Base-by-base conservation (phyloP, 2,329 filamentous ascomycete species). In the Colletotrichum orchidophilum region DNA sequence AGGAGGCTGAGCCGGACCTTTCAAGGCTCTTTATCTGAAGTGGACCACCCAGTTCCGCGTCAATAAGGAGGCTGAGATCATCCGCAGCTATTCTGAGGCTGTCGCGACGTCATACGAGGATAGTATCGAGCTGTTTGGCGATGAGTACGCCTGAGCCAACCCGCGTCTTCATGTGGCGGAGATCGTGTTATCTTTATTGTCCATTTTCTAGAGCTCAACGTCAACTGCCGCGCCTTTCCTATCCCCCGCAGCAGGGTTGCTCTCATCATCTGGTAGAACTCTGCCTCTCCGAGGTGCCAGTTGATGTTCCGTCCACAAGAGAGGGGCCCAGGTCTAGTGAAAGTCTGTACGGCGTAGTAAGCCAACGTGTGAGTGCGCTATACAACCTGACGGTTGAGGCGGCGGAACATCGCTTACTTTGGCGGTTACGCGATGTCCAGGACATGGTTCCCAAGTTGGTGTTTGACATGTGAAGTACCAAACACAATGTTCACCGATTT, bases 141-240 rank as follows among this genome's bases (percentile, higher is more conserved):
- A 26, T 46, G 26, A 55, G 24, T 11, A 27, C 35, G 39, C 24
- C 55, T 46, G 29, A 62, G 50, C 35, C 57, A 55, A 9, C 5
- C 2, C 29, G 0, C 27, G 12, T 11, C n/a, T 1, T 24, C 3
- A 4, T 11, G 15, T 6, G 7, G 33, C 21, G 52, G 26, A 53
- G n/a, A 26, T n/a, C 15, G 33, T 62, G 21, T 53, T 39, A 53
- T 59, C 46, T 68, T 53, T 53, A 68, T 63, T 42, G 13, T 49
- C 27, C 46, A 29, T 46, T 35, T 52, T 24, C 35, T n/a, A 24
- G 8, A 15, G 21, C 6, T 3, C 13, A 3, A 18, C 13, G 13
- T 12, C n/a, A 39, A 66, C 1, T 66, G 50, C 49, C 55, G 39
- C 50, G 0, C 27, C 26, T 55, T 62, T 29, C 11, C n/a, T 35